Evolutionary conservation across 2,329 filamentous ascomycete species (phyloP), one percentile per base, ranked within the genome.

Genomic region (Didymella keratinophila): DNA sequence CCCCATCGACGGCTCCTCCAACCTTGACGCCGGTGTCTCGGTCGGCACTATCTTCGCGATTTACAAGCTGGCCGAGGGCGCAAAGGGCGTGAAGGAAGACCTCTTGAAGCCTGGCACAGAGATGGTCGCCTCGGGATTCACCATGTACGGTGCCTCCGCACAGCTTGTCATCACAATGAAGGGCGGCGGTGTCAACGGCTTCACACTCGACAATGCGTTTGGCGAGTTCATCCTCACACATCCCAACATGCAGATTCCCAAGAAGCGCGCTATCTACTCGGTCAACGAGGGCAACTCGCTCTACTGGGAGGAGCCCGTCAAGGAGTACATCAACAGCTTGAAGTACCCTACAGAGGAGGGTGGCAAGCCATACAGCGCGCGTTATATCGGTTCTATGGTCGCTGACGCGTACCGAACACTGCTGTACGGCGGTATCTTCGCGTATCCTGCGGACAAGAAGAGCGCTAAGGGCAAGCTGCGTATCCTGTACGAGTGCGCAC

Each of bases 141-240:
- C 95, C 79, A 99, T 99, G 95, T 99, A 99, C 81, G 95, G 95
- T 74, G 95, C 95, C 68, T 97, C 93, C 3, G 89, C 95, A 4
- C 94, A 98, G 82, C 85, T 99, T 44, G 95, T 99, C 72, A 90
- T 99, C 75, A 99, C 95, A 68, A 97, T 98, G 93, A 91, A 90
- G 80, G 92, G 89, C 67, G 91, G 93, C 64, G 86, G 81, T 62
- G 95, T 99, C 79, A 97, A 98, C 80, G 95, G 95, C 72, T 99
- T 99, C 84, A 99, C 95, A 25, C 88, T 99, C 72, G 95, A 99
- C 82, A 96, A 91, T 78, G 91, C 93, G 18, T 87, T 99, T 48
- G 95, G 95, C 81, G 95, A 99, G 84, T 99, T 99, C 83, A 99
- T 99, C 80, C 86, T 99, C 59, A 96, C 94, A 14, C 95, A 99